phyloP scores from a whole-genome alignment of 108 stramenopile genomes.

The Mayamaea pseudoterrestris region DNA sequence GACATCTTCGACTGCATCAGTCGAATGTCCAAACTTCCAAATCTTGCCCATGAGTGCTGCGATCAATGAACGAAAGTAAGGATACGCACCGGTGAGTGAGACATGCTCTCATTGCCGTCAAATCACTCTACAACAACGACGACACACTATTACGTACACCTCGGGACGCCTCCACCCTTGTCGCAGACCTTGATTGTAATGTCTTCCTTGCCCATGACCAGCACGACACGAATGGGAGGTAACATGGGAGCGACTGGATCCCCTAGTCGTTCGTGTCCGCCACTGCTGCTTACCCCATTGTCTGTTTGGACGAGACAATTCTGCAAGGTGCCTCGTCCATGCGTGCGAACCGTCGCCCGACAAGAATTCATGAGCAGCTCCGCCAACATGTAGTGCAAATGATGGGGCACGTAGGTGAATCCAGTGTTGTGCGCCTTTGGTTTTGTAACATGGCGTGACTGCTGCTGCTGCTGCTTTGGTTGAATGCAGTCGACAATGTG shows the following conservation, averaged over 20 bases:
- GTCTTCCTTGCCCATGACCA: constrained; percentile 95
- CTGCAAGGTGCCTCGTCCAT: background rate
- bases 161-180: constrained; percentile 93
- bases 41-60: constrained; percentile 82
- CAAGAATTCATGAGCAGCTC: constrained; percentile 97
- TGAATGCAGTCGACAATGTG: constrained; percentile 53
- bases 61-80: too few relatives aligned
- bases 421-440: constrained; percentile 5
- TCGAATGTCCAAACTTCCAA: constrained; percentile 94
- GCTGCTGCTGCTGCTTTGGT: constrained; percentile 2
- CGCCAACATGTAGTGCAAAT: constrained; percentile 91
- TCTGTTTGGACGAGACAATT: background rate
- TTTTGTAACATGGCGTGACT: background rate
- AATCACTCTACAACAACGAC: too few relatives aligned
- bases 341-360: constrained; percentile 76
- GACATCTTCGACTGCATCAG: constrained; percentile 45
- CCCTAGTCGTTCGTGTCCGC: constrained; percentile 8
- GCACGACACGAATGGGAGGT: constrained; percentile 82
- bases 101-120: too few relatives aligned
- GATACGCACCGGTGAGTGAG: too few relatives aligned
- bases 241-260: constrained; percentile 35
- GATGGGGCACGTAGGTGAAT: constrained; percentile 88
- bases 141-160: too few relatives aligned
- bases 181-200: constrained; percentile 97
- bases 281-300: background rate